Base-by-base conservation (phyloP, 2,329 filamentous ascomycete genomes). In the Cercospora zeae-maydis region DNA sequence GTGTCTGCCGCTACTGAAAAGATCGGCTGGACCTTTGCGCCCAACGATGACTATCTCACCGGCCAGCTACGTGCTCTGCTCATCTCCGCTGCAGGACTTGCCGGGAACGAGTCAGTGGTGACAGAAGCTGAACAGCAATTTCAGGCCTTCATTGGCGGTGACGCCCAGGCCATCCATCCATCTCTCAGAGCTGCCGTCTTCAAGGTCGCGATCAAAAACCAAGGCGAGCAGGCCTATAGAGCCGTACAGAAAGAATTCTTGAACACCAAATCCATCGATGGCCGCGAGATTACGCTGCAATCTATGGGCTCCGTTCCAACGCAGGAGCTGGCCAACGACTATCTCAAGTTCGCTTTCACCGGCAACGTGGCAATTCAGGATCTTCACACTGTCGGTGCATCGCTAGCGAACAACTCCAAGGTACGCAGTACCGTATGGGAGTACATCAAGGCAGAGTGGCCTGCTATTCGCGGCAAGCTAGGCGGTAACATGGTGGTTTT, bases 401-500 rank as follows among this genome's bases (percentile, higher is more conserved):
- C 87, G 1, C 80, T 99, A 30, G 86, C 90, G 3, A 82, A 80
- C 66, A 97, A 97, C 78, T 81, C 86, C 8, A 83, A 86, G 65
- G 88, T 87, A 2, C 88, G 93, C n/a, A 78, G 82, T 49, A 80
- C 88, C 49, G 85, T 96, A 62, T 99, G 95, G 95, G 81, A 88
- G 58, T 96, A 90, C 77, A 84, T 97, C 73, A 91, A 93, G 78
- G 82, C 84, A 47, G 88, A 96, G 79, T 99, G 93, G 90, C 82
- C 86, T 31, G 81, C 84, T 36, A 84, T 96, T 49, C 83, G 88
- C 58, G 79, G 85, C 64, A 89, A 89, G 76, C 82, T 98, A 59
- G 87, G 85, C 75, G 82, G 83, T 45, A 97, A 97, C 79, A 90
- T 92, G 66, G 89, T 97, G 31, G 86, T 97, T 2, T 82, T 97